Evolutionary conservation across 2,329 filamentous ascomycete genomes (phyloP).

Genomic region (Byssoonygena ceratinophila): DNA sequence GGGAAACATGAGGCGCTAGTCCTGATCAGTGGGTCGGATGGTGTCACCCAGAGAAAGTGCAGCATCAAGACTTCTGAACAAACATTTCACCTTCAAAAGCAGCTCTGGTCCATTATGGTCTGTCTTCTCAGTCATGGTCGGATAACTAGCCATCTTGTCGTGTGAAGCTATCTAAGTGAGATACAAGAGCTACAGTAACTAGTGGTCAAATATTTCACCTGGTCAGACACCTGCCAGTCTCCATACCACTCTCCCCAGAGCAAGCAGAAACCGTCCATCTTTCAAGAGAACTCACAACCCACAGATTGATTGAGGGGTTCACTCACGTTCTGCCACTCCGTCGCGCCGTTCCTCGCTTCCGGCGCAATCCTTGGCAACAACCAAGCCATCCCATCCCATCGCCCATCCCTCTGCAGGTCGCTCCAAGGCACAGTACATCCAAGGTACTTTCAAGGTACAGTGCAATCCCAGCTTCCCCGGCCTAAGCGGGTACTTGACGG

Average conservation of each 20-base stretch:
- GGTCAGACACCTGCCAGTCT: too few relatives aligned
- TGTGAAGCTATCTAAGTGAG: too few relatives aligned
- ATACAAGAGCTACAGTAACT: too few relatives aligned
- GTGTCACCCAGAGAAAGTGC: slow-evolving; percentile 1
- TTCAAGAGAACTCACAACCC: too few relatives aligned
- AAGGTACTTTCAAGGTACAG: too few relatives aligned
- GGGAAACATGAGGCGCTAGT: slow-evolving; percentile 18
- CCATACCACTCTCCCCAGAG: too few relatives aligned
- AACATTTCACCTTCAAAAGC: neutral
- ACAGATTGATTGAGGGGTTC: too few relatives aligned
- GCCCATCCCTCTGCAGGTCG: neutral
- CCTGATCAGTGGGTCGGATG: slow-evolving; percentile 13
- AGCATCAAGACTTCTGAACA: neutral
- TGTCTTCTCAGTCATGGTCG: neutral
- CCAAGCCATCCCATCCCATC: neutral
- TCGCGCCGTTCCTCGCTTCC: neutral
- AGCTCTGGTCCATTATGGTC: too few relatives aligned
- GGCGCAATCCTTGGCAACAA: neutral
- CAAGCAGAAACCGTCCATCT: too few relatives aligned
- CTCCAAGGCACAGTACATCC: too few relatives aligned
- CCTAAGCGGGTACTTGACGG: neutral
- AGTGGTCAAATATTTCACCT: too few relatives aligned
- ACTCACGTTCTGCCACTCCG: neutral
- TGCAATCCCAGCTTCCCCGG: neutral
- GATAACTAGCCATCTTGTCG: too few relatives aligned